These are phyloP conservation scores for Thalassiosira livingstoniorum DNA, from an alignment of 352 stramenopile species.

Conservation along the genomic window DNA sequence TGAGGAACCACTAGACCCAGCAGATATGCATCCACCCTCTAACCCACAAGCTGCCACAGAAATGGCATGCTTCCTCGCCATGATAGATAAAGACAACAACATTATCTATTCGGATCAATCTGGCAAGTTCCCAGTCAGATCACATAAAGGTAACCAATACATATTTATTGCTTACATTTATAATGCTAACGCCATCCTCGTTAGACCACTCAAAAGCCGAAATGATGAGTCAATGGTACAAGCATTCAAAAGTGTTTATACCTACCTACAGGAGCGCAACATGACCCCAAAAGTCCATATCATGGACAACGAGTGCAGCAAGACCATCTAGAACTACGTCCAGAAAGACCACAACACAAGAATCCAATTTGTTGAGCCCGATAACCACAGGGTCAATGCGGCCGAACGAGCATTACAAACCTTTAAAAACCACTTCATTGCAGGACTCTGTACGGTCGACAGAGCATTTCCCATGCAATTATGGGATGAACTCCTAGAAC, in stretches of 20 bases:
- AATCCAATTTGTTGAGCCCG: conserved; percentile 42
- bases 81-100: conserved; percentile 29
- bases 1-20: too few relatives aligned
- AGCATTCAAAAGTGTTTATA: conserved; percentile 1
- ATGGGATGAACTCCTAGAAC: conserved; percentile 1
- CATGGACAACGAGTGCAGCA: conserved; percentile 40
- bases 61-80: conserved; percentile 32
- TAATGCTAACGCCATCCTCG: conserved; percentile 54
- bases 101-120: conserved; percentile 48
- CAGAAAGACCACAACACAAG: neutral
- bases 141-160: conserved; percentile 45
- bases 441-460: conserved; percentile 3
- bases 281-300: conserved; percentile 24
- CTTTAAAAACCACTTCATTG: conserved; percentile 61
- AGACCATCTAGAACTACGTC: conserved; percentile 42
- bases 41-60: too few relatives aligned
- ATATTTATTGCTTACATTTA: conserved; percentile 57
- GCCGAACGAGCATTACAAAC: conserved; percentile 52
- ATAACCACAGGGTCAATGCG: conserved; percentile 41
- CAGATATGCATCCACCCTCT: too few relatives aligned
- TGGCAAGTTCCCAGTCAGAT: conserved; percentile 20
- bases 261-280: neutral
- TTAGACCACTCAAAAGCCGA: conserved; percentile 6
- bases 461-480: conserved; percentile 22
- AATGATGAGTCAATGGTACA: neutral